Evolutionary conservation across 2,329 filamentous ascomycete genomes (phyloP).

Genomic region (Cadophora luteo-olivacea): DNA sequence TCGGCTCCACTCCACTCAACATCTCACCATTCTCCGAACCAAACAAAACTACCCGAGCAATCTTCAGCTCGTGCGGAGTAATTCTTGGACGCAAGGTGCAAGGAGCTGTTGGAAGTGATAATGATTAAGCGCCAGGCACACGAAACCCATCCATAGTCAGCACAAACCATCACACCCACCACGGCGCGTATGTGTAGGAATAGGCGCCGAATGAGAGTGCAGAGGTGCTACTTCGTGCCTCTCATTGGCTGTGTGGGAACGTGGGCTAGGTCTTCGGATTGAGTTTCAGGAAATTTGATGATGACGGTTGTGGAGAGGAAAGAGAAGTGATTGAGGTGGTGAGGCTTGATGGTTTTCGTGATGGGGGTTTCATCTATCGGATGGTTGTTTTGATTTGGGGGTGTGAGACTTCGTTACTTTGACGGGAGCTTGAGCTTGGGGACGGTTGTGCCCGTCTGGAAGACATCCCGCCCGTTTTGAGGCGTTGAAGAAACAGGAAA

Average conservation of each 20-base stretch:
- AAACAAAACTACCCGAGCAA: background rate
- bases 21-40: background rate
- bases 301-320: background rate
- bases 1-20: background rate
- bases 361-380: background rate
- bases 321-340: background rate
- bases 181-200: conserved; percentile 31
- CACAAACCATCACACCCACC: conserved; percentile 34
- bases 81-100: background rate
- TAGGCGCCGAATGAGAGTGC: conserved; percentile 34
- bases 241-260: conserved; percentile 30
- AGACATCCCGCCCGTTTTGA: background rate
- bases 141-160: conserved; percentile 32
- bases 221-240: conserved; percentile 22
- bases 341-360: conserved; percentile 6
- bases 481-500: background rate
- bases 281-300: conserved; percentile 18
- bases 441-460: conserved; percentile 9
- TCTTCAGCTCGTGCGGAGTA: conserved; percentile 9
- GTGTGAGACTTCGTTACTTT: too few relatives aligned
- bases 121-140: conserved; percentile 39
- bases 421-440: background rate
- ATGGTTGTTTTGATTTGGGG: background rate
- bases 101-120: background rate
- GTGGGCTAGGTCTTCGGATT: background rate